phyloP scores from a whole-genome alignment of 768 basidiomycete species.

The Boletus rex-veris region DNA sequence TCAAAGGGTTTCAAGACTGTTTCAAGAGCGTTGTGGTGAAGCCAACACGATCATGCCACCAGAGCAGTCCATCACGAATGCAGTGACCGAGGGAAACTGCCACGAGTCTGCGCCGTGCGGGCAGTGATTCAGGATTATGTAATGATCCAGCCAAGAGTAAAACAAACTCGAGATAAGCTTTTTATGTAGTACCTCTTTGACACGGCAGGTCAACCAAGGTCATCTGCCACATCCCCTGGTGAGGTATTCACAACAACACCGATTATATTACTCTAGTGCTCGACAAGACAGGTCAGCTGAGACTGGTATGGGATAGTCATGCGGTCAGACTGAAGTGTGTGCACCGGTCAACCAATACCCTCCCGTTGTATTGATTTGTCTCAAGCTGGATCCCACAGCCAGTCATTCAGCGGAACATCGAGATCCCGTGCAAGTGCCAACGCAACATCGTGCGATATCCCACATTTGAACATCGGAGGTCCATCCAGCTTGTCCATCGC shows the following conservation, averaged over 20 bases:
- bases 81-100: neutral
- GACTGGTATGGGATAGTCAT: no score
- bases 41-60: no score
- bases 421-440: conserved; percentile 56
- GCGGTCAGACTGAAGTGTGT: no score
- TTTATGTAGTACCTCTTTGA: neutral
- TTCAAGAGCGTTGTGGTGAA: no score
- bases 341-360: no score
- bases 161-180: neutral
- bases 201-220: no score
- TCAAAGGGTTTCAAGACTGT: neutral
- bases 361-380: neutral
- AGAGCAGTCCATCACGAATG: neutral
- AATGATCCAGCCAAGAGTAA: neutral
- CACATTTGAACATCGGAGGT: conserved; percentile 70
- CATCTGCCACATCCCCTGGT: no score
- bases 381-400: conserved; percentile 51
- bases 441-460: conserved; percentile 57
- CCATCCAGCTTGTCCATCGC: conserved; percentile 62
- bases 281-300: no score
- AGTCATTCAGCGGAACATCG: conserved; percentile 54
- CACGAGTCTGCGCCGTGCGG: no score
- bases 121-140: neutral
- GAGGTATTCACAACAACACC: no score
- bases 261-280: no score